Evolutionary conservation across 352 stramenopile species (phyloP), one percentile per base, ranked within the genome.

Genomic region (Pythium brachiatum): DNA sequence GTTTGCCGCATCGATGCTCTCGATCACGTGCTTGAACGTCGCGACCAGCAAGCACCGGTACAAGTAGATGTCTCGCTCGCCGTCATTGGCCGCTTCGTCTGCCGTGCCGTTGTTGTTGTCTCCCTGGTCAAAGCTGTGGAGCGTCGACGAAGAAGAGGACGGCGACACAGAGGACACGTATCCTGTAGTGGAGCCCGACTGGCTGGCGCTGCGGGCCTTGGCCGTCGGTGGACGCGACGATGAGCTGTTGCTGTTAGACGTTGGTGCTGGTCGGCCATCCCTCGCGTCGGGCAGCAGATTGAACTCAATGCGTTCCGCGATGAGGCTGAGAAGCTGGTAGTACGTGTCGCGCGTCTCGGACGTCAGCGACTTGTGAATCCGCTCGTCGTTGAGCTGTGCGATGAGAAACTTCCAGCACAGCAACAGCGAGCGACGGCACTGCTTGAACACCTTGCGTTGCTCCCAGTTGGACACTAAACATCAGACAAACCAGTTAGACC

Each of bases 1-100:
- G 9, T 75, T 70, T 0, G 73, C 78, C 6, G 58, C 66, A 20
- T 91, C 79, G 20, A 91, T 70, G 54, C 74, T 89, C 55, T 89
- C 79, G 12, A 77, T 66, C 3, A 84, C 82, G 51, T 86, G 79
- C 69, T 89, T 87, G 66, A 88, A 91, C 1, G 79, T 91, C n/a
- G 79, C 79, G n/a, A 89, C 79, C 3, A 91, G 66, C 16, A 88
- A 62, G 43, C 79, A 89, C 2, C 82, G 68, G 53, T 91, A 89
- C 38, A 87, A 48, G 48, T 87, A 83, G 26, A 89, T 63, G 47
- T 89, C 78, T 7, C 73, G 69, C 52, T 84, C 76, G 5, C 70
- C 73, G 25, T 89, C 79, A 6, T 53, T 64, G n/a, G 62, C 64
- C 18, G 77, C 73, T 6, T 58, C 53, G n/a, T 64, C 59, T 7